Conservation (phyloP, 192 early-diverging fungal species). For the Chytriomyces confervae region DNA sequence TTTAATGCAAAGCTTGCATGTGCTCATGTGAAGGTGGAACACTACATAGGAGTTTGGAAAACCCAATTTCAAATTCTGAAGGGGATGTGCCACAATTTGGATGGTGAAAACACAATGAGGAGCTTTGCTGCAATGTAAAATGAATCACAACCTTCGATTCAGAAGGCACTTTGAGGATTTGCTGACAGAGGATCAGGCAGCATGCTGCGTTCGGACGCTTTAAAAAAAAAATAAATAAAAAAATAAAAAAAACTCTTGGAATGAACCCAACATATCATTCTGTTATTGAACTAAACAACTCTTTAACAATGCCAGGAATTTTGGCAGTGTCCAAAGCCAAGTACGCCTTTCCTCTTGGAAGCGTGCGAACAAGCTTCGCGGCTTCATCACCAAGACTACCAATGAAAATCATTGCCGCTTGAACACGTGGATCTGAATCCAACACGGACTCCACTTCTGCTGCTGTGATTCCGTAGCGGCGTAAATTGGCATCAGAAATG, state of each 20-base stretch:
- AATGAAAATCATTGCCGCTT: slow-evolving; percentile 75
- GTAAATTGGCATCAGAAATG: slow-evolving; percentile 78
- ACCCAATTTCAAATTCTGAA: neutral
- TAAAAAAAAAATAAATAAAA: too few species aligned
- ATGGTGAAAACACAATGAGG: neutral
- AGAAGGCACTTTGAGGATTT: neutral
- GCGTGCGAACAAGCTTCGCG: slow-evolving; percentile 41
- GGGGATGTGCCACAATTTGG: neutral
- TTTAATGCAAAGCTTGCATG: neutral
- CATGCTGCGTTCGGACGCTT: too few species aligned
- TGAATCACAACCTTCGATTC: neutral
- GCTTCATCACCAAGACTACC: slow-evolving; percentile 75
- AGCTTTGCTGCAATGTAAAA: neutral
- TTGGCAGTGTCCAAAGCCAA: slow-evolving; percentile 43
- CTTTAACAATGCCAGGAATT: slow-evolving; percentile 51
- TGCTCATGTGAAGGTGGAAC: neutral
- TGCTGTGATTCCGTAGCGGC: slow-evolving; percentile 74
- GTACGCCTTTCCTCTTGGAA: slow-evolving; percentile 45
- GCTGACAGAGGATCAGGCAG: neutral
- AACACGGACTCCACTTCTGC: slow-evolving; percentile 66
- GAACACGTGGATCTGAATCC: slow-evolving; percentile 71
- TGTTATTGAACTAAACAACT: slow-evolving; percentile 10
- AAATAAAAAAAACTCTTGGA: too few species aligned
- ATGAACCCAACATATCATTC: neutral
- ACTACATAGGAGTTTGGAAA: neutral